Evolutionary conservation across 148 eudicot genomes (phyloP).

Genomic region (Arbutus unedo): DNA sequence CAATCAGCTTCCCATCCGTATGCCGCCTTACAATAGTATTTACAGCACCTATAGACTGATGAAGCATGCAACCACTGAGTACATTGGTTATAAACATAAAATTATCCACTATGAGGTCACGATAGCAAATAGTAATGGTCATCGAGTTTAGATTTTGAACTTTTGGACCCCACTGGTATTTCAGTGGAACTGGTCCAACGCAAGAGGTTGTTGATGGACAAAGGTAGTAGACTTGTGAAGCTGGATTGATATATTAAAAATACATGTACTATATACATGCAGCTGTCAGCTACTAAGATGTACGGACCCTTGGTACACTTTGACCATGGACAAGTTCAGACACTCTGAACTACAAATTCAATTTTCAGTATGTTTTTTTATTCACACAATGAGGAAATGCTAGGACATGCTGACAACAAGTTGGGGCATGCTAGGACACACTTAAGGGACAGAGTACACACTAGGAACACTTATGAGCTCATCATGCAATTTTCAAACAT

Average conservation of each 20-base stretch:
- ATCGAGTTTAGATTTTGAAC: not conserved
- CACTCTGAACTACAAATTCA: no score
- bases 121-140: not conserved
- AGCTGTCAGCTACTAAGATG: not conserved
- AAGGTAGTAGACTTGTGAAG: not conserved
- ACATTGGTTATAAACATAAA: not conserved
- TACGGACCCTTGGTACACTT: not conserved
- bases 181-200: not conserved
- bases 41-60: conserved; percentile 54
- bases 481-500: no score
- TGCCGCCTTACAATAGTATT: conserved; percentile 44
- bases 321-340: no score
- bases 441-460: no score
- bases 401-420: no score
- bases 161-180: not conserved
- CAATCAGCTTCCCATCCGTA: conserved; percentile 44
- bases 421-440: no score
- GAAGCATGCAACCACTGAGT: conserved; percentile 18
- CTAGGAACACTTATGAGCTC: no score
- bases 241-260: not conserved
- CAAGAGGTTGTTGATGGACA: not conserved
- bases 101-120: not conserved
- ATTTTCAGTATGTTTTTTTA: no score
- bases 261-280: not conserved
- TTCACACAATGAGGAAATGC: no score